phyloP scores from a whole-genome alignment of 169 alveolate genomes.

The Eimeria necatrix region DNA sequence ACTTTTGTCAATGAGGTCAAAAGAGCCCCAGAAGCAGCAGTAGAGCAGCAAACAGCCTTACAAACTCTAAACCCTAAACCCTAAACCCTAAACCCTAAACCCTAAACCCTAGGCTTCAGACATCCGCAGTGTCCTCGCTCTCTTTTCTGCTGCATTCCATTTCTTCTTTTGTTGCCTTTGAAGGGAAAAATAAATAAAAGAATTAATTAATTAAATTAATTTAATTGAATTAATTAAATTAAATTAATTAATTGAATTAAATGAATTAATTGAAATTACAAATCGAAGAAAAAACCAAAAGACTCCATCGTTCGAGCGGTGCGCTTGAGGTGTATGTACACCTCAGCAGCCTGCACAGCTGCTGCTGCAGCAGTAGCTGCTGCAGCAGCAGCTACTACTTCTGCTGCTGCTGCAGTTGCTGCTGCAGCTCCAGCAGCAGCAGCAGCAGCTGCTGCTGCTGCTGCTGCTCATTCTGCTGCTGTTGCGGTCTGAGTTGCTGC shows the following conservation, averaged over 20 bases:
- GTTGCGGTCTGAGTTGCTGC: neutral
- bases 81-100: constrained; percentile 34
- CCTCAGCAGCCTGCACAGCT: neutral
- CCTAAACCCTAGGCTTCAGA: neutral
- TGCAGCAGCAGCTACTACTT: constrained; percentile 89
- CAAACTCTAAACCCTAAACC: constrained; percentile 19
- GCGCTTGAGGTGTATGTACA: neutral
- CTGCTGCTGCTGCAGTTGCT: constrained; percentile 92
- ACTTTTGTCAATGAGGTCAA: neutral
- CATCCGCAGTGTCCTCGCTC: neutral
- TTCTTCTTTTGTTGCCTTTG: constrained; percentile 78
- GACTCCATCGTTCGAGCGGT: neutral
- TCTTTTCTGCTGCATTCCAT: neutral
- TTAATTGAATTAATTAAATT: no score
- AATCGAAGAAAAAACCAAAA: neutral
- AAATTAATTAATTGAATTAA: no score
- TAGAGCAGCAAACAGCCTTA: neutral
- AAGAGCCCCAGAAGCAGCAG: neutral
- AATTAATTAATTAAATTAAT: neutral
- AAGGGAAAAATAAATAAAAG: neutral
- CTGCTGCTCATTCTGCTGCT: constrained; percentile 87
- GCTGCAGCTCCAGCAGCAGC: constrained; percentile 92
- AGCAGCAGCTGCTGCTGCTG: constrained; percentile 92
- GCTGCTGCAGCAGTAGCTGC: neutral
- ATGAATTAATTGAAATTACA: neutral